Base-by-base conservation (phyloP, 768 basidiomycete species). In the Paxillus involutus region DNA sequence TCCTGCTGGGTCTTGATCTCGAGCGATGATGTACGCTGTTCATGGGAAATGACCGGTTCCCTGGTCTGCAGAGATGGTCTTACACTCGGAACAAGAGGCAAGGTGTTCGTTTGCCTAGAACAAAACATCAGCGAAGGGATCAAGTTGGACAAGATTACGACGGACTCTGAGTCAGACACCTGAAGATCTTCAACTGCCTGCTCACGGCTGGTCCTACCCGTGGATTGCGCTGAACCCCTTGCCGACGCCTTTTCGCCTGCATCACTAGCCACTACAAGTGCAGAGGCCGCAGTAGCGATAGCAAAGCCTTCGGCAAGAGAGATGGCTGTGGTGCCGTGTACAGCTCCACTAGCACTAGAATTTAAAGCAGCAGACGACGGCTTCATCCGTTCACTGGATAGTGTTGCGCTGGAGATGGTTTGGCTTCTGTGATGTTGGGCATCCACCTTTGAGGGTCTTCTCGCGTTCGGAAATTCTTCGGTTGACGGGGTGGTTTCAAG, bases 101-200 rank as follows among this genome's bases (percentile, higher is more conserved):
- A 12, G 35, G 13, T 11, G 3, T n/a, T 3, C 16, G 24, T 32
- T 33, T 10, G 60, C 26, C 62, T 65, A 4, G 26, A 26, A 26
- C 26, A 12, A 32, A 16, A 26, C 16, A 6, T 63, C 47, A 62
- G 30, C 40, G 53, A 29, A 16, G 11, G 2, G 36, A 3, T 24
- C 8, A 3, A 26, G 8, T 3, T 21, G 2, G 7, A 36, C 11
- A 40, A 50, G 19, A 36, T 4, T 24, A 37, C 13, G 14, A 63
- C 60, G 3, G 24, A 65, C 60, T 12, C 26, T 2, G 19, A 12
- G 26, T 47, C 17, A 17, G 49, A 26, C 4, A 26, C 4, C 26
- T 26, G 26, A 26, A 5, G 4, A 16, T 52, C 36, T 17, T 43
- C 12, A 4, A 14, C 8, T n/a, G 21, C 44, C 37, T 51, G 37